Conservation (phyloP, 2,329 filamentous ascomycete genomes). For the Herpotrichia juniperi region DNA sequence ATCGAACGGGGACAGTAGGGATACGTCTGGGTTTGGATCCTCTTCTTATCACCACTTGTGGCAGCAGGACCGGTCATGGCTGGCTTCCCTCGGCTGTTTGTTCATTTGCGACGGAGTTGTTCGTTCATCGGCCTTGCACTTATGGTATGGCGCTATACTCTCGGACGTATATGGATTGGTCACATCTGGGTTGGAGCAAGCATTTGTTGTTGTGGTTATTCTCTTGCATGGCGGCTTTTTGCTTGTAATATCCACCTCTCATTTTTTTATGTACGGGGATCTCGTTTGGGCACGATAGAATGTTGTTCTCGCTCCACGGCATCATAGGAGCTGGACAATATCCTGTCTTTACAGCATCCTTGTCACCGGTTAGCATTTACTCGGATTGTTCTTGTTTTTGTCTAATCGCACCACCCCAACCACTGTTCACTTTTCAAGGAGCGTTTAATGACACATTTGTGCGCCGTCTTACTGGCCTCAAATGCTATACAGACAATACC, state of each 20-base stretch:
- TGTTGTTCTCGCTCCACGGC: slow-evolving; percentile 27
- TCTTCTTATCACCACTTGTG: slow-evolving; percentile 19
- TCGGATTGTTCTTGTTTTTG: slow-evolving; percentile 16
- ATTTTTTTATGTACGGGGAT: slow-evolving; percentile 15
- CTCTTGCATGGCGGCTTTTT: slow-evolving; percentile 32
- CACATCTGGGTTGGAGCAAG: slow-evolving; percentile 26
- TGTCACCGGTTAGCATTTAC: slow-evolving; percentile 27
- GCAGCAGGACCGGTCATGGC: slow-evolving; percentile 16
- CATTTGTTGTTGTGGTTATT: slow-evolving; percentile 18
- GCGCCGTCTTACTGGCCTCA: slow-evolving; percentile 1
- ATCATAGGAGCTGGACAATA: slow-evolving; percentile 29
- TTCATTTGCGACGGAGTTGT: slow-evolving; percentile 27
- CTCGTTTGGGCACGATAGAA: slow-evolving; percentile 24
- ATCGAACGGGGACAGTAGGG: slow-evolving; percentile 13
- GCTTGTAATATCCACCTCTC: slow-evolving; percentile 21
- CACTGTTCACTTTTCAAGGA: neutral
- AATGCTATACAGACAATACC: slow-evolving; percentile 13
- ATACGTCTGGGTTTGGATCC: slow-evolving; percentile 10
- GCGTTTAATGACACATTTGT: neutral
- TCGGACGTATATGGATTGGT: slow-evolving; percentile 32
- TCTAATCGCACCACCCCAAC: neutral
- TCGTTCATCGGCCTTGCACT: slow-evolving; percentile 30
- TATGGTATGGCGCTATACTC: slow-evolving; percentile 36
- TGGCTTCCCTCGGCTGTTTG: slow-evolving; percentile 21
- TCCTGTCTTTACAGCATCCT: slow-evolving; percentile 40